These are phyloP conservation scores for Aspergillus conjunctus DNA, from an alignment of 495 filamentous ascomycete genomes.

Conservation along the genomic window DNA sequence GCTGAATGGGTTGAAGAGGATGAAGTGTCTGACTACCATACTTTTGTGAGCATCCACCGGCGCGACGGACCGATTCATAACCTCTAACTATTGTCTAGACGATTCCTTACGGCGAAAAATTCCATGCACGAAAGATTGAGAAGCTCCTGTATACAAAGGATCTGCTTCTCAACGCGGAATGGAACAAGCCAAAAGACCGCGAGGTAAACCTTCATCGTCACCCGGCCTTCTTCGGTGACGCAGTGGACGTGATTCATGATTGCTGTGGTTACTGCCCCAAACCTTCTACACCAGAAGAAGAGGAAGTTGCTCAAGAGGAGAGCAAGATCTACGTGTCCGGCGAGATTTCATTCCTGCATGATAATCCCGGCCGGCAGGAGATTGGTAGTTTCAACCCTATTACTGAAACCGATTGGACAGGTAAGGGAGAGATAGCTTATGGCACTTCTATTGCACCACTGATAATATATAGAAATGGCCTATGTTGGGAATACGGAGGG, in stretches of 20 bases:
- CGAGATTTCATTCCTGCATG: conserved; percentile 67
- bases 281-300: conserved; percentile 67
- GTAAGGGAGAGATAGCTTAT: conserved; percentile 43
- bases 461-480: conserved; percentile 50
- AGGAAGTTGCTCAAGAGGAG: conserved; percentile 68
- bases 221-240: conserved; percentile 70
- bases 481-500: conserved; percentile 72
- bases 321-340: conserved; percentile 72
- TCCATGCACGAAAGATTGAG: conserved; percentile 72
- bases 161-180: conserved; percentile 81
- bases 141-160: conserved; percentile 78
- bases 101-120: conserved; percentile 72
- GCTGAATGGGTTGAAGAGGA: conserved; percentile 77
- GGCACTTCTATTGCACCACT: background rate
- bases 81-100: conserved; percentile 36
- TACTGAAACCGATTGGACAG: conserved; percentile 79
- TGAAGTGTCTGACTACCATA: conserved; percentile 75
- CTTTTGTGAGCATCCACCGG: conserved; percentile 47
- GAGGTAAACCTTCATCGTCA: conserved; percentile 76
- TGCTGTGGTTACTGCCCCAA: conserved; percentile 78
- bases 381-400: conserved; percentile 75
- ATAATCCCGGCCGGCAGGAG: conserved; percentile 77
- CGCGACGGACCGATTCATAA: background rate
- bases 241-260: conserved; percentile 68
- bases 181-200: conserved; percentile 73